Percentiles rank a stretch among this genome's conserved stretches.
phyloP scores from a whole-genome alignment of 768 basidiomycete species.

The Leucocoprinus leucothites region DNA sequence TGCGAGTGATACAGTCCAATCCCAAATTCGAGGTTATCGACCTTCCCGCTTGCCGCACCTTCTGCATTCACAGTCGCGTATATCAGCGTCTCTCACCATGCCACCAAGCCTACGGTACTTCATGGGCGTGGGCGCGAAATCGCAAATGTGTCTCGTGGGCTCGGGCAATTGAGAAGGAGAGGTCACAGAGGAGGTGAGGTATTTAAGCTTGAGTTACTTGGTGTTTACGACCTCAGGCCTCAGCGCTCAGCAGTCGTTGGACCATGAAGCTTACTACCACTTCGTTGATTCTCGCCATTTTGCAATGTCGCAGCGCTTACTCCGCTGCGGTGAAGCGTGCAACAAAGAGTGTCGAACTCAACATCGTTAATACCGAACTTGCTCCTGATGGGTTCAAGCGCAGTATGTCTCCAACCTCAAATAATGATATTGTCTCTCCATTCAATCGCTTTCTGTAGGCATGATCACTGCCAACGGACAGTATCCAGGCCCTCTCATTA shows the following conservation, averaged over 20 bases:
- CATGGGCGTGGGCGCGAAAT: neutral
- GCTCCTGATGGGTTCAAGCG: slow-evolving; percentile 48
- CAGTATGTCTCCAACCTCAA: neutral
- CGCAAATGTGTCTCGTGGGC: neutral
- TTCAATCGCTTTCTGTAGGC: neutral
- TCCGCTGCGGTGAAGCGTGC: slow-evolving; percentile 7
- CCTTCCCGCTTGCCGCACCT: neutral
- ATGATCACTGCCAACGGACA: slow-evolving; percentile 11
- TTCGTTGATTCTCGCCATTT: slow-evolving; percentile 18
- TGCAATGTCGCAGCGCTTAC: slow-evolving; percentile 13
- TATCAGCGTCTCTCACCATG: neutral
- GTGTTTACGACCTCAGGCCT: neutral
- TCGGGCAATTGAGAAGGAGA: neutral
- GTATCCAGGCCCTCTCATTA: slow-evolving; percentile 31
- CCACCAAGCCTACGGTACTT: neutral
- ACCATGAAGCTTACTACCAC: slow-evolving; percentile 21
- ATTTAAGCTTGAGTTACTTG: neutral
- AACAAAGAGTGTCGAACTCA: slow-evolving; percentile 25
- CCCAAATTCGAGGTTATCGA: slow-evolving; percentile 11
- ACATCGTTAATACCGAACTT: slow-evolving; percentile 38
- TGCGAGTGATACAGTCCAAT: slow-evolving; percentile 7
- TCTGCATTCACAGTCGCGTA: neutral
- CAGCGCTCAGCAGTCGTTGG: neutral
- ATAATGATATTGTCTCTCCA: no score
- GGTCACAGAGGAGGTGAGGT: neutral